A percentile compares a stretch with the other conserved stretches of the same genome.
Conservation (phyloP, 2,329 filamentous ascomycete genomes). For the Fusarium buharicum region DNA sequence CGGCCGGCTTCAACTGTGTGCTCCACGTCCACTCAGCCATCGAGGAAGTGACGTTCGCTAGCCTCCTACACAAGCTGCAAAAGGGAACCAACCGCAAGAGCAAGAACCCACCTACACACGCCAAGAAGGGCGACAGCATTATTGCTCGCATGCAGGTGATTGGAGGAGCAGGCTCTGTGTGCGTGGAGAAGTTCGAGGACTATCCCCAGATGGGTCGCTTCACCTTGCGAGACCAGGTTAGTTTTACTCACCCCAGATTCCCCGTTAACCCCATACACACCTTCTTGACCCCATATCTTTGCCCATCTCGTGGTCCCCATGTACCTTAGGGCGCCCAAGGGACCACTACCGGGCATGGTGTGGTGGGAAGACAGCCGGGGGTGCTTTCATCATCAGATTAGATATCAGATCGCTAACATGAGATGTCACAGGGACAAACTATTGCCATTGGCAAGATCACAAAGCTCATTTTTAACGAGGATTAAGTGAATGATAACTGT, state of each 20-base stretch:
- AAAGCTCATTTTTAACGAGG: constrained; percentile 71
- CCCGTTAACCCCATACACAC: constrained; percentile 18
- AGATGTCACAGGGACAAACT: constrained; percentile 81
- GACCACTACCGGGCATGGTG: constrained; percentile 11
- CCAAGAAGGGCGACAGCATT: constrained; percentile 82
- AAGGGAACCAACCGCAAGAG: constrained; percentile 94
- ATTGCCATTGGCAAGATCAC: constrained; percentile 99
- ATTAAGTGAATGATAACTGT: constrained; percentile 43
- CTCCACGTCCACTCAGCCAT: constrained; percentile 97
- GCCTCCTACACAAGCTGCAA: constrained; percentile 91
- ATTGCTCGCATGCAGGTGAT: constrained; percentile 92
- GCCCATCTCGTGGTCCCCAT: constrained; percentile 13
- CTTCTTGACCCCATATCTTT: constrained; percentile 19
- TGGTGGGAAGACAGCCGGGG: constrained; percentile 16
- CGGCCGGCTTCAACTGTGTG: constrained; percentile 96
- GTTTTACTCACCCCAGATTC: constrained; percentile 42
- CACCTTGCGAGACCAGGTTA: constrained; percentile 86
- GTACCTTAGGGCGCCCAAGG: constrained; percentile 2
- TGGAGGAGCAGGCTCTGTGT: constrained; percentile 85
- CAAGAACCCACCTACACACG: constrained; percentile 92
- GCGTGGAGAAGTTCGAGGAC: constrained; percentile 94
- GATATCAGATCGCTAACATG: constrained; percentile 45
- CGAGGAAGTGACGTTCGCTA: constrained; percentile 93
- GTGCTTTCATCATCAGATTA: constrained; percentile 14
- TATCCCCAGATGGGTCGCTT: constrained; percentile 94